Base-by-base conservation (phyloP, 495 filamentous ascomycete genomes). In the Podospora sp. region DNA sequence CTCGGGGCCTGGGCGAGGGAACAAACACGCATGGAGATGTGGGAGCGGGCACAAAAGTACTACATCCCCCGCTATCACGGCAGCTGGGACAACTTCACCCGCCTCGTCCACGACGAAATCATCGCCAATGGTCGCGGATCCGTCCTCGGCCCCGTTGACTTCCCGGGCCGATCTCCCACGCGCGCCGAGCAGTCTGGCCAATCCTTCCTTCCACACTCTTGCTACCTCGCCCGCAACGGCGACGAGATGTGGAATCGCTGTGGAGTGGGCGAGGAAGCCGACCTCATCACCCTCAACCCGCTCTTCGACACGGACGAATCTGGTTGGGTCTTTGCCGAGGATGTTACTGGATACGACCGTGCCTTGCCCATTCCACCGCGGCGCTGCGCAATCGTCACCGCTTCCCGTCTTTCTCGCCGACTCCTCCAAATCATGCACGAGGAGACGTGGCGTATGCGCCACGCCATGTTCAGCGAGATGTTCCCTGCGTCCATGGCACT, bases 381-480 rank as follows among this genome's bases (percentile, higher is more conserved):
- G 3, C 88, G 95, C 53, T 87, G 88, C 46, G 88, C 92, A 35
- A 97, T 99, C 76, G 88, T 96, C 68, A 93, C 94, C 6, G 88
- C 92, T 1, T 89, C 87, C 1, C 87, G 95, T 1, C 84, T 97
- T 14, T 94, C 90, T 8, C 88, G 89, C 57, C 89, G 93, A 24
- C 84, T 99, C 1, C 84, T 99, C 22, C 76, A 77, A 20, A 90
- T 88, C 12, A 99, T 99, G 95, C 95, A 99, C 78, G 84, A 87
- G 62, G 94, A 97, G 74, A 94, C 89, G 22, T 86, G 84, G 59
- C 83, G 91, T 40, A 83, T 90, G 55, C 88, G 87, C 29, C 94
- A 95, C 77, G 88, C 85, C 69, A 95, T 95, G 88, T 98, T 96
- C 80, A 89, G 89, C 12, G 95, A 99, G 77, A 97, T 97, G 93